phyloP scores from a whole-genome alignment of 768 basidiomycete genomes.

The Leccinum imitatum region DNA sequence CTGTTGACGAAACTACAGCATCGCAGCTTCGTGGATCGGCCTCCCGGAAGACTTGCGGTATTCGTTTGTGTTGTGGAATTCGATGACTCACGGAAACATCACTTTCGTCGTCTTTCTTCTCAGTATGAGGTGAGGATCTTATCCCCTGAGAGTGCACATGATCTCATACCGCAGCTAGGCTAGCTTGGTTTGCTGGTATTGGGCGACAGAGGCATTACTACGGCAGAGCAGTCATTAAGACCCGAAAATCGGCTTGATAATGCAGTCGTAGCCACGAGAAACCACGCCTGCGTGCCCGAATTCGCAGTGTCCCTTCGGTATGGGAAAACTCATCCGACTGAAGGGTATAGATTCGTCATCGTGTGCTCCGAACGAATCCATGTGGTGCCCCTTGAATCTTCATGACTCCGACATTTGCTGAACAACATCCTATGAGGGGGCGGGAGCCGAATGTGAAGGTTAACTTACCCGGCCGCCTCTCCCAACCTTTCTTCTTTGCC shows the following conservation, averaged over 20 bases:
- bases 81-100: slow-evolving; percentile 76
- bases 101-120: slow-evolving; percentile 59
- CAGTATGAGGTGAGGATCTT: slow-evolving; percentile 45
- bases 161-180: slow-evolving; percentile 31
- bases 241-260: slow-evolving; percentile 16
- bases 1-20: slow-evolving; percentile 39
- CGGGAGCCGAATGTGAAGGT: not conserved
- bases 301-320: not conserved
- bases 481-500: slow-evolving; percentile 50
- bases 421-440: not conserved
- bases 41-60: slow-evolving; percentile 58
- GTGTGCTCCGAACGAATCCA: slow-evolving; percentile 37
- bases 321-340: not conserved
- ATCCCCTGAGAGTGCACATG: slow-evolving; percentile 1
- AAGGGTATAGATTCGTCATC: slow-evolving; percentile 2
- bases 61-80: slow-evolving; percentile 58
- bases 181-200: slow-evolving; percentile 56
- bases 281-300: not conserved
- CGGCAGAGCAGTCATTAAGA: slow-evolving; percentile 20
- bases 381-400: slow-evolving; percentile 53
- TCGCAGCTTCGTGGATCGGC: slow-evolving; percentile 53
- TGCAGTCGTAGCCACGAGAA: not conserved
- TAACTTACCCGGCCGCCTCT: slow-evolving; percentile 55
- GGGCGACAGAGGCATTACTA: slow-evolving; percentile 47
- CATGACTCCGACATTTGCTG: slow-evolving; percentile 59